Conservation (phyloP, 768 basidiomycete genomes). For the Boletus subcaerulescens region DNA sequence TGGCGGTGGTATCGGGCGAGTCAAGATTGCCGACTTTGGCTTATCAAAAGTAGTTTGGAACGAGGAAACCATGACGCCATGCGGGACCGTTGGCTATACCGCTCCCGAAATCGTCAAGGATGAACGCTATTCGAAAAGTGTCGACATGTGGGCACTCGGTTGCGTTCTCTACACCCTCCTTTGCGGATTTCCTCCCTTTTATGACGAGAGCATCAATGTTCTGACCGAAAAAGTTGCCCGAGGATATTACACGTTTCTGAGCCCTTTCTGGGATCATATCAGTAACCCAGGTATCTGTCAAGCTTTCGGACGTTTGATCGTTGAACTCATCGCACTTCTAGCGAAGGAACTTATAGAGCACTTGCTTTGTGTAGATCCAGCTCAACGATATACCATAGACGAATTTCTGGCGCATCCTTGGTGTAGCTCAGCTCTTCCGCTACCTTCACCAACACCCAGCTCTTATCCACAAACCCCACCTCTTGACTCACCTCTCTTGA, state of each 20-base stretch:
- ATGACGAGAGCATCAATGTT: constrained; percentile 97
- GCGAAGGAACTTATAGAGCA: constrained; percentile 96
- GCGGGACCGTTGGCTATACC: constrained; percentile 99
- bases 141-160: constrained; percentile 99
- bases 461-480: constrained; percentile 40
- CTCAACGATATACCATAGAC: constrained; percentile 95
- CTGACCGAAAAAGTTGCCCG: constrained; percentile 97
- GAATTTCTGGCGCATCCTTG: constrained; percentile 97
- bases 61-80: constrained; percentile 98
- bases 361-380: constrained; percentile 91
- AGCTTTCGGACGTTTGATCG: neutral
- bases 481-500: constrained; percentile 89
- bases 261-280: constrained; percentile 99
- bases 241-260: constrained; percentile 97
- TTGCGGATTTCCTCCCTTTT: constrained; percentile 97
- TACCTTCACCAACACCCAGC: constrained; percentile 64
- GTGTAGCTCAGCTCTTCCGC: constrained; percentile 70
- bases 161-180: constrained; percentile 98
- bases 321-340: constrained; percentile 30
- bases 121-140: constrained; percentile 92
- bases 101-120: constrained; percentile 99
- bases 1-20: constrained; percentile 94
- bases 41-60: constrained; percentile 98
- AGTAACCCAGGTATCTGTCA: constrained; percentile 60
- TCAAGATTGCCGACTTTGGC: constrained; percentile 99